These are phyloP conservation scores for Mycena floridula DNA, from an alignment of 768 basidiomycete species.

Conservation along the genomic window DNA sequence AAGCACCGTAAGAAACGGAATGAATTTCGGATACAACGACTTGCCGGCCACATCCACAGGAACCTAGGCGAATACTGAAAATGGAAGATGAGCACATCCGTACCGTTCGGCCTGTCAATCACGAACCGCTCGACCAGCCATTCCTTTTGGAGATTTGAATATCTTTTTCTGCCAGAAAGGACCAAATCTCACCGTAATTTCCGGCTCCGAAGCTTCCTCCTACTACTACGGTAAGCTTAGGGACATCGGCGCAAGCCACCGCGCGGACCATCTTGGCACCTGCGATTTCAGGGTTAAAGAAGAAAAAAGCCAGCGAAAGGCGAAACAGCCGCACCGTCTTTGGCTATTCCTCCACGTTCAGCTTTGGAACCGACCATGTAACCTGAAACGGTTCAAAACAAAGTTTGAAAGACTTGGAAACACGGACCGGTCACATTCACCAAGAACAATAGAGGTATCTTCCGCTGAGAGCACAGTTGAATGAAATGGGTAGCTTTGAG, in stretches of 20 bases:
- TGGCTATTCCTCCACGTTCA: constrained; percentile 90
- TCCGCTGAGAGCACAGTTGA: constrained; percentile 85
- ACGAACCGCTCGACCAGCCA: constrained; percentile 89
- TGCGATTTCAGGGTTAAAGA: constrained; percentile 9
- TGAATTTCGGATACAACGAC: constrained; percentile 18
- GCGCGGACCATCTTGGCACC: constrained; percentile 96
- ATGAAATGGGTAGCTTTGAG: constrained; percentile 95
- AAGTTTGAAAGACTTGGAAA: not conserved
- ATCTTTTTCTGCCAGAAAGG: constrained; percentile 5
- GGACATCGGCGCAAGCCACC: constrained; percentile 89
- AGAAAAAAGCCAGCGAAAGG: too few species aligned
- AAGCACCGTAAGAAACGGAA: constrained; percentile 6
- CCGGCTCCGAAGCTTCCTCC: constrained; percentile 95
- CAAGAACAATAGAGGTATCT: constrained; percentile 85
- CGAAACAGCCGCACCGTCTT: constrained; percentile 54
- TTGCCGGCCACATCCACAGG: constrained; percentile 97
- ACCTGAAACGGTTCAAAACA: constrained; percentile 25
- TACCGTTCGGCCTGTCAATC: too few species aligned
- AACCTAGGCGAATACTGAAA: constrained; percentile 89
- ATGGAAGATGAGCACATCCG: constrained; percentile 7
- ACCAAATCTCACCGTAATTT: constrained; percentile 67
- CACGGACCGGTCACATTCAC: constrained; percentile 89
- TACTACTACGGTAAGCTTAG: constrained; percentile 89
- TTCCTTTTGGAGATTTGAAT: constrained; percentile 42
- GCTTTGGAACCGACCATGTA: constrained; percentile 98